Evolutionary conservation across 2,329 filamentous ascomycete species (phyloP), one percentile per base, ranked within the genome.

Genomic region (Falciphora oryzae): DNA sequence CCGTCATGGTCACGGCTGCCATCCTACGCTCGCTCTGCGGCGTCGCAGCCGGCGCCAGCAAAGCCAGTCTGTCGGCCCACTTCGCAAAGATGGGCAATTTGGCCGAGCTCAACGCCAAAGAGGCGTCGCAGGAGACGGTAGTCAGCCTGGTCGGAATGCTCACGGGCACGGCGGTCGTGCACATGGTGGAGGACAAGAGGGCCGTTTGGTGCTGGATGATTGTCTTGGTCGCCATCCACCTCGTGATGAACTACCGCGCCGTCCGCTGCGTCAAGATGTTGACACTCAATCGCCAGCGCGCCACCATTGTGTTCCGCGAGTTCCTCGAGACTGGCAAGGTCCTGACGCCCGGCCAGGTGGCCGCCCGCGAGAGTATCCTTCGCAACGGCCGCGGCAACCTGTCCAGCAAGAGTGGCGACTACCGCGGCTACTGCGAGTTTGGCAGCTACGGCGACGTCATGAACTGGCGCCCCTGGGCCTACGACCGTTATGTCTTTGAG

Each of bases 81-180:
- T 98, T 99, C 80, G 93, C 94, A 11, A 86, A 83, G 69, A 87
- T 88, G 73, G 91, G 92, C 53, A 98, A 97, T 74, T 78, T 98
- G 59, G 94, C 92, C 1, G 94, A 98, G 75, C 82, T 99, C 65
- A 98, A 97, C 77, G 93, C 94, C 65, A 88, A 97, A 83, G 94
- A 98, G 74, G 93, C 93, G 16, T 96, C 91, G 69, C 95, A 98
- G 78, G 95, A 98, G 77, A 98, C 94, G 0, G 87, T 97, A 27
- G 91, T 99, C 65, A 94, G 92, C 2, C 81, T 98, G 31, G 67
- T 97, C 44, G 95, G 95, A 2, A 93, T 98, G 85, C 82, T 97
- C 63, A 86, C 85, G 18, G 95, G 95, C 0, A 95, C 89, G 61
- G 66, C 96, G 2, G 87, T 97, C 18, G 91, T 98, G 25, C 89